phyloP scores from a whole-genome alignment of 2,329 filamentous ascomycete species.

The Xylariaceae sp. region DNA sequence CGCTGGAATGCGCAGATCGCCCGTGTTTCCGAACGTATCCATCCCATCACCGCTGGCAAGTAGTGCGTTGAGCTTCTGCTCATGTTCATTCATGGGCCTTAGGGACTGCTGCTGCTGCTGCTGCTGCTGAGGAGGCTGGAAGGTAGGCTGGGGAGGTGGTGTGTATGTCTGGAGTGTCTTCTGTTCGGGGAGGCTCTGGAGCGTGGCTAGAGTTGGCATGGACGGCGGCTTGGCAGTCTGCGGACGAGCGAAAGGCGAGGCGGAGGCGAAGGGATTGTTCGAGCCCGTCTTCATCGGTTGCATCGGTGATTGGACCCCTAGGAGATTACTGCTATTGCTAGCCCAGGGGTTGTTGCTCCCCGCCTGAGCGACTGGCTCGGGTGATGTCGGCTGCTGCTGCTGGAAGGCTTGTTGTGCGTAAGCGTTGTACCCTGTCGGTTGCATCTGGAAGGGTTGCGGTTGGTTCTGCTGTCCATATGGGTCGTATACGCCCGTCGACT shows the following conservation, averaged over 20 bases:
- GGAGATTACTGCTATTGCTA: slow-evolving; percentile 48
- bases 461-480: slow-evolving; percentile 55
- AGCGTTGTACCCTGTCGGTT: slow-evolving; percentile 51
- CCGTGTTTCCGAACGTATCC: slow-evolving; percentile 97
- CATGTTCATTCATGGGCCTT: slow-evolving; percentile 56
- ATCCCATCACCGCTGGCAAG: slow-evolving; percentile 84
- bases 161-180: slow-evolving; percentile 59
- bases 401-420: slow-evolving; percentile 47
- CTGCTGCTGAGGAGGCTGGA: slow-evolving; percentile 35
- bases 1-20: slow-evolving; percentile 87
- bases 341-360: slow-evolving; percentile 97
- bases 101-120: slow-evolving; percentile 45
- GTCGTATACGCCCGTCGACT: slow-evolving; percentile 64
- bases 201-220: slow-evolving; percentile 65
- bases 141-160: slow-evolving; percentile 38
- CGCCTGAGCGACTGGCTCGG: slow-evolving; percentile 61
- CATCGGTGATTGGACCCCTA: slow-evolving; percentile 50
- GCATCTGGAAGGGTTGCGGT: slow-evolving; percentile 38
- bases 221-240: slow-evolving; percentile 51
- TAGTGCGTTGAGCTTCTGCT: slow-evolving; percentile 77
- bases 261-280: slow-evolving; percentile 98
- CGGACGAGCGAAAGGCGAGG: slow-evolving; percentile 60
- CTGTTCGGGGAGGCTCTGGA: slow-evolving; percentile 63
- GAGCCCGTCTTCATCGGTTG: slow-evolving; percentile 86
- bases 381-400: slow-evolving; percentile 37